Conservation (phyloP, 1,284 basidiomycete genomes). For the Pulchroboletus neoregius region DNA sequence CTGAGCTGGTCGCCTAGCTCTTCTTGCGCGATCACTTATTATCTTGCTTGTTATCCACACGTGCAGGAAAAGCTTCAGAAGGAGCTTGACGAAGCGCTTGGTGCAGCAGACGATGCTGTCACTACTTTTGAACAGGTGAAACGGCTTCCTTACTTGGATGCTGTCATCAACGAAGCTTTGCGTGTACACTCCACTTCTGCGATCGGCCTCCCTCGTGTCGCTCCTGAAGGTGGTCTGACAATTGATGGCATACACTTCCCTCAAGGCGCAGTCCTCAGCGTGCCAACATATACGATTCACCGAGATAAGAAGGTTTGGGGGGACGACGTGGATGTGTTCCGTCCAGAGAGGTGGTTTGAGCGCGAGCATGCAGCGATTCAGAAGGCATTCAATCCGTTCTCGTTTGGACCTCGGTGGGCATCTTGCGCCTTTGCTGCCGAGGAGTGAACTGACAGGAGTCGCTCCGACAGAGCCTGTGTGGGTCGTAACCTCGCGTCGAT, state of each 20-base stretch:
- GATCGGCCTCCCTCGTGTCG: slow-evolving; percentile 77
- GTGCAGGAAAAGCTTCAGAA: slow-evolving; percentile 70
- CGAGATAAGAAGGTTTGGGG: slow-evolving; percentile 72
- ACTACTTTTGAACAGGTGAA: slow-evolving; percentile 62
- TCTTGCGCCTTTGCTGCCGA: neutral
- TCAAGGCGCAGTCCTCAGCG: slow-evolving; percentile 67
- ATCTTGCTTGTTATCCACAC: slow-evolving; percentile 65
- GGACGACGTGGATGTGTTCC: slow-evolving; percentile 68
- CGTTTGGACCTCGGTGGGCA: slow-evolving; percentile 57
- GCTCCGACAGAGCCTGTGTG: slow-evolving; percentile 55
- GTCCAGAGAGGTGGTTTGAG: slow-evolving; percentile 82
- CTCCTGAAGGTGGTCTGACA: slow-evolving; percentile 64
- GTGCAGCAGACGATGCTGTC: slow-evolving; percentile 52
- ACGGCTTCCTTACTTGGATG: slow-evolving; percentile 69
- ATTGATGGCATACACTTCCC: slow-evolving; percentile 62
- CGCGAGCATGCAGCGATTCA: slow-evolving; percentile 54
- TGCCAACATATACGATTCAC: slow-evolving; percentile 78
- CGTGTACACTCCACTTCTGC: slow-evolving; percentile 79
- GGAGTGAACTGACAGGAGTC: neutral
- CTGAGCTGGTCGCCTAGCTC: slow-evolving; percentile 42
- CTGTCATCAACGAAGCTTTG: slow-evolving; percentile 79
- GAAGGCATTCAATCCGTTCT: slow-evolving; percentile 76
- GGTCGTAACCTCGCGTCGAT: slow-evolving; percentile 73
- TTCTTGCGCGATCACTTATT: slow-evolving; percentile 81
- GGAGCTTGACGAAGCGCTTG: slow-evolving; percentile 77